A percentile compares a stretch with the other conserved stretches of the same genome.
Conservation (phyloP, 2,329 filamentous ascomycete genomes). For the Verticillium nonalfalfae region DNA sequence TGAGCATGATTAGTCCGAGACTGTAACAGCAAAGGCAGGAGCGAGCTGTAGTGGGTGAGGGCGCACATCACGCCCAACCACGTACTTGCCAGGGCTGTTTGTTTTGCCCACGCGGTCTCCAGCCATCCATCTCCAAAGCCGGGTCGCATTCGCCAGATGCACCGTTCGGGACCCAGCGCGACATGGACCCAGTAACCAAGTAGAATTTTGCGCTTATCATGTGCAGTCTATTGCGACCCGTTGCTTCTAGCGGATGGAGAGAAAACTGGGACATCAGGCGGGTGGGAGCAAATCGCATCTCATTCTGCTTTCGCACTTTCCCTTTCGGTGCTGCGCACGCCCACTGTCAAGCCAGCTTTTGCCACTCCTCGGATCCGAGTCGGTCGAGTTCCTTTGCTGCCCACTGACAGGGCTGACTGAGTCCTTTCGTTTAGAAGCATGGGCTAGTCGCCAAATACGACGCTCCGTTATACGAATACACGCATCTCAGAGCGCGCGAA, state of each 20-base stretch:
- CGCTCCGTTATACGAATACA: neutral
- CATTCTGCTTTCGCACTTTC: neutral
- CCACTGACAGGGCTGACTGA: neutral
- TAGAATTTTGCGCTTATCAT: neutral
- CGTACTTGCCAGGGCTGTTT: neutral
- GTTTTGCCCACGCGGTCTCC: neutral
- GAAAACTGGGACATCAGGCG: neutral
- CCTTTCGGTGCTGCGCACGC: neutral
- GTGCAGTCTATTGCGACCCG: neutral
- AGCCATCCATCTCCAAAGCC: neutral
- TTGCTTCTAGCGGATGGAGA: neutral
- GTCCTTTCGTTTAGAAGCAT: neutral
- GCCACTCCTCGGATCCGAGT: neutral
- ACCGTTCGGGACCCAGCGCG: neutral
- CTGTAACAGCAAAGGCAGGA: too few species aligned
- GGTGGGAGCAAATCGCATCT: neutral
- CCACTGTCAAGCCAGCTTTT: neutral
- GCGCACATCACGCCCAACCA: neutral
- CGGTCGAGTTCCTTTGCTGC: neutral
- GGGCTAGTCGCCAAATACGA: neutral
- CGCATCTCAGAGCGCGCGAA: neutral
- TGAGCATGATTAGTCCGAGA: too few species aligned
- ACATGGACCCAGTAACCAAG: neutral
- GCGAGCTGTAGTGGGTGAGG: neutral
- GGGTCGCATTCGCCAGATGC: neutral